Conservation (phyloP, 345 rosid species). For the Turritis glabra region DNA sequence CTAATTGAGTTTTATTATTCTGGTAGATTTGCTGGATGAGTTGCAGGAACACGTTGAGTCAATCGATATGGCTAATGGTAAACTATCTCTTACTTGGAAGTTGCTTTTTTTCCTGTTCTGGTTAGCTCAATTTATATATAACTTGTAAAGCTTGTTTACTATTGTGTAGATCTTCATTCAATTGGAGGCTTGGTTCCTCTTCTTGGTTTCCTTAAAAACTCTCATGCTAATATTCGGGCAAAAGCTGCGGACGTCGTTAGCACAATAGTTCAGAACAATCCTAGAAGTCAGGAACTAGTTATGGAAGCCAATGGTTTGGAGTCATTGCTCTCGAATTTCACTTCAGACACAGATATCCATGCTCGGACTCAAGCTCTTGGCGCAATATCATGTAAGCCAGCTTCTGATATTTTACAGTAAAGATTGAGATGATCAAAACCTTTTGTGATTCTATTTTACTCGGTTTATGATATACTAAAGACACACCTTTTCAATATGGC, state of each 20-base stretch:
- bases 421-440: background rate
- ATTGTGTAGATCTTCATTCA: slow-evolving; percentile 37
- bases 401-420: background rate
- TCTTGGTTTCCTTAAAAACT: slow-evolving; percentile 35
- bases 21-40: slow-evolving; percentile 45
- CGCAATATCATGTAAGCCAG: slow-evolving; percentile 85
- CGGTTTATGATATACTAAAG: background rate
- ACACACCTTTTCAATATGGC: background rate
- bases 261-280: slow-evolving; percentile 95
- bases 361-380: slow-evolving; percentile 86
- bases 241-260: slow-evolving; percentile 93
- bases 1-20: background rate
- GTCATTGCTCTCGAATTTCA: slow-evolving; percentile 42
- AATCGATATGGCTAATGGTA: slow-evolving; percentile 46
- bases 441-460: background rate
- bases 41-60: slow-evolving; percentile 46
- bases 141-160: background rate
- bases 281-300: slow-evolving; percentile 62
- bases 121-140: background rate
- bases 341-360: slow-evolving; percentile 66
- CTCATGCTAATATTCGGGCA: slow-evolving; percentile 82
- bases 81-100: background rate
- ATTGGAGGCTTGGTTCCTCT: slow-evolving; percentile 42
- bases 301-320: slow-evolving; percentile 55
- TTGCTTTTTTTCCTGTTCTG: background rate